phyloP scores from a whole-genome alignment of 208 protist genomes.

The Wallacemonas rigidus region DNA sequence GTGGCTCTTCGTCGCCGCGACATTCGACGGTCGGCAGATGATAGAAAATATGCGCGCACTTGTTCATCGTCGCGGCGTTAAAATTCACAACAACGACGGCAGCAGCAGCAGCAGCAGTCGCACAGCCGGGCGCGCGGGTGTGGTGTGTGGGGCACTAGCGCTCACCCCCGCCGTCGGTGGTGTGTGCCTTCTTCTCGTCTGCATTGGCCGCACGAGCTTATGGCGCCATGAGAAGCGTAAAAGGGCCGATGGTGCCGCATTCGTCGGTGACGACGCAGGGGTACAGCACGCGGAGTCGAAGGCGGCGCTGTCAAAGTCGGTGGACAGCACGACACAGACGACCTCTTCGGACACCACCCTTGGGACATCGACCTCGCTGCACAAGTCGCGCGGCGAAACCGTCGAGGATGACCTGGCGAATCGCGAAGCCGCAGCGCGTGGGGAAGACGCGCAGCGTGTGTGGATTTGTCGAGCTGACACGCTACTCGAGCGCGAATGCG shows the following conservation, averaged over 20 bases:
- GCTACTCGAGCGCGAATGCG: slow-evolving; percentile 7
- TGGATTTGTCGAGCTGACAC: slow-evolving; percentile 11
- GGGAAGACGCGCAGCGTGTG: slow-evolving; percentile 4
- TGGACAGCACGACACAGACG: background rate
- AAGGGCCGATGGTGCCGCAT: background rate
- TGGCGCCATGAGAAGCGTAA: background rate
- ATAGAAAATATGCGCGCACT: slow-evolving; percentile 24
- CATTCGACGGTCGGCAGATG: slow-evolving; percentile 34
- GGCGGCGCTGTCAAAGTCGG: background rate
- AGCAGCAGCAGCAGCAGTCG: too few species aligned
- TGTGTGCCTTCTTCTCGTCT: slow-evolving; percentile 9
- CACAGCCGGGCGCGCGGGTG: background rate
- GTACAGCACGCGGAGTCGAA: background rate
- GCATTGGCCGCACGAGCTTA: slow-evolving; percentile 4
- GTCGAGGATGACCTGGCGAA: background rate
- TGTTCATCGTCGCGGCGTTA: background rate
- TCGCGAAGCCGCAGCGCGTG: background rate
- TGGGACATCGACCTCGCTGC: background rate
- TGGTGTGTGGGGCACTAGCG: slow-evolving; percentile 5
- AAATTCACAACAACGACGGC: background rate
- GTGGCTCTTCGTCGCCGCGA: slow-evolving; percentile 23
- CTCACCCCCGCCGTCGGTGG: background rate
- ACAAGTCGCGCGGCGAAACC: background rate
- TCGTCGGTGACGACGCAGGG: too few species aligned
- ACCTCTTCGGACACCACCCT: background rate